Evolutionary conservation across 2,329 filamentous ascomycete species (phyloP).

Genomic region (Zasmidium angulare): DNA sequence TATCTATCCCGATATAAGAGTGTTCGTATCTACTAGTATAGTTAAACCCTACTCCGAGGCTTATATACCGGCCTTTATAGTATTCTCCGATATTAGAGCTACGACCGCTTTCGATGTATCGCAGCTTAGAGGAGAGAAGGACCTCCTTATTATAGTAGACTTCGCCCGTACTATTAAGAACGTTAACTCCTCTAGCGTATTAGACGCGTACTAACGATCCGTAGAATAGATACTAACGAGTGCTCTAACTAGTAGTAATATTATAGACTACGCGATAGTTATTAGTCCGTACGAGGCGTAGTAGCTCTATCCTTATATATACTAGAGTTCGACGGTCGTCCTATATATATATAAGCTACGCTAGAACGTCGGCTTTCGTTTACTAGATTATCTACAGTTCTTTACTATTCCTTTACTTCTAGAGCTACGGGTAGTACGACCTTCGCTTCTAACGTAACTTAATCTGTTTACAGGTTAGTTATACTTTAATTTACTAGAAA

Average conservation of each 20-base stretch:
- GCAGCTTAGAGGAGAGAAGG: conserved; percentile 34
- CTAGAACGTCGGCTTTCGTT: conserved; percentile 36
- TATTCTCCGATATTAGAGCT: no score
- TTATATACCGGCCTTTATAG: no score
- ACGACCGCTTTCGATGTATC: not conserved
- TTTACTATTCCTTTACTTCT: conserved; percentile 39
- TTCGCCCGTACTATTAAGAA: not conserved
- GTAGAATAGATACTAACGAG: conserved; percentile 56
- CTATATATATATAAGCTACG: conserved; percentile 56
- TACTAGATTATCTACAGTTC: conserved; percentile 50
- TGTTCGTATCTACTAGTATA: no score
- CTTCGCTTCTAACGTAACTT: no score
- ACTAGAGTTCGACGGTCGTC: conserved; percentile 23
- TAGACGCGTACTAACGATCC: conserved; percentile 53
- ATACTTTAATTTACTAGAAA: no score
- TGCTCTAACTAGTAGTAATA: conserved; percentile 12
- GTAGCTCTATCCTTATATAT: conserved; percentile 45
- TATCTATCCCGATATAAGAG: no score
- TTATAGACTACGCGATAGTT: conserved; percentile 45
- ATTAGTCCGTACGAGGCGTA: conserved; percentile 64
- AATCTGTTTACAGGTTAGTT: no score
- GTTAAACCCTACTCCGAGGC: no score
- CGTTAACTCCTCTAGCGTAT: conserved; percentile 2
- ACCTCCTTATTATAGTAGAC: conserved; percentile 20
- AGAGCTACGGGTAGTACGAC: not conserved